Evolutionary conservation across 2,329 filamentous ascomycete genomes (phyloP), one percentile per base, ranked within the genome.

Genomic region (Aureobasidium sp.): DNA sequence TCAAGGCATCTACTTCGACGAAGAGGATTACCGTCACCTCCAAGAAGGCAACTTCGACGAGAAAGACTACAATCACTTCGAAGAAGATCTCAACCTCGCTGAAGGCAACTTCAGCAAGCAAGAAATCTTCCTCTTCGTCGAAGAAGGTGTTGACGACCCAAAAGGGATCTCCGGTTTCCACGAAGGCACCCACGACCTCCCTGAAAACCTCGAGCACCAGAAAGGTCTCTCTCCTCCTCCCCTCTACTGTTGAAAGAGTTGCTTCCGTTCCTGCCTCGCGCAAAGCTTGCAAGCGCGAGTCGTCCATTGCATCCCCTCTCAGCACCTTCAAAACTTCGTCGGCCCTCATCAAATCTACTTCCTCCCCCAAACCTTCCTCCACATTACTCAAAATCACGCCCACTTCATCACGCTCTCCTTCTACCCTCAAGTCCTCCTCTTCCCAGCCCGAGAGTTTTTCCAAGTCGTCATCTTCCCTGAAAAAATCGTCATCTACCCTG

Each of bases 401-500:
- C 17, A 29, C 35, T 6, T 53, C 50, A 21, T 43, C 40, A n/a
- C 53, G 53, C 27, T 11, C 8, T 23, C 29, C 53, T 10, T 46
- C 53, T 23, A 27, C 50, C 33, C 27, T 31, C 35, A 55, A 55
- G 17, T 23, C 35, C 23, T 33, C 51, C 15, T 33, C 38, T 1
- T 33, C 25, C 11, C 37, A 31, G 45, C n/a, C 45, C 45, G 21
- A 33, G 45, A 49, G n/a, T 49, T 49, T 19, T 19, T 53, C 46
- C 37, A 60, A 46, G 15, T 54, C 58, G 6, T 53, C 23, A 40
- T 38, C 50, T 5, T 38, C 50, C 15, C 27, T 13, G 37, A 38
- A 13, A 29, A 53, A 40, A 23, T 11, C 35, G 8, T 38, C 65
- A 45, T 63, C 64, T 13, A 61, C 62, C 29, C 43, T 54, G 42